Evolutionary conservation across 1,284 basidiomycete genomes (phyloP), one percentile per base, ranked within the genome.

Genomic region (Lignosus rhinocerotis): DNA sequence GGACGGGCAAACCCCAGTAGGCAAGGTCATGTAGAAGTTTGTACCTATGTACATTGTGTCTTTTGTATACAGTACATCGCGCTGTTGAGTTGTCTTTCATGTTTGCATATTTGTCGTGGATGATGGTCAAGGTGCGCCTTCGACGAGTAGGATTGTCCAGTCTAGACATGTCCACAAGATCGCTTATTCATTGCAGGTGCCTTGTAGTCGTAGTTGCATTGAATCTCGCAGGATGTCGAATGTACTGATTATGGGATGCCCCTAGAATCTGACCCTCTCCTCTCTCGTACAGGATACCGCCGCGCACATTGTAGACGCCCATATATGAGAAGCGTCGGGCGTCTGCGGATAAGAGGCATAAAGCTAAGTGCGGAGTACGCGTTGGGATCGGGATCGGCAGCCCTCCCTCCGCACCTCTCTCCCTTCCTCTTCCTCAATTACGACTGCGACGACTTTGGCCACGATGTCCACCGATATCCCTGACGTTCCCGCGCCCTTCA

Each of bases 401-500:
- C 43, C 6, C 57, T 53, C 50, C 44, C 56, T 44, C 57, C 59
- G 49, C 52, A 52, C 19, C 42, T 33, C 33, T 34, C 53, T 51
- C 53, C 51, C 51, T 32, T 41, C 44, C 53, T 25, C 41, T 51
- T 42, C 50, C 33, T 44, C 39, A 19, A 30, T 30, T 39, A 21
- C 53, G n/a, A 49, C 59, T 48, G 58, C 49, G 44, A 65, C 65
- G 25, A 25, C 25, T 25, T 25, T 60, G 61, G 66, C 51, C 51
- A 59, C 51, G 55, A 69, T 67, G 63, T 61, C 67, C 56, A 42
- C 62, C 41, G 63, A 65, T 38, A 67, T 68, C 50, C 25, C 63
- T 19, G 70, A 73, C 45, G 67, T 69, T 33, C 61, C 69, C 36
- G 62, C 67, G 16, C 60, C 69, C 2, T 73, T 72, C 58, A 60